Evolutionary conservation across 805 yeast species (phyloP).

Genomic region (Starmerella sp.): DNA sequence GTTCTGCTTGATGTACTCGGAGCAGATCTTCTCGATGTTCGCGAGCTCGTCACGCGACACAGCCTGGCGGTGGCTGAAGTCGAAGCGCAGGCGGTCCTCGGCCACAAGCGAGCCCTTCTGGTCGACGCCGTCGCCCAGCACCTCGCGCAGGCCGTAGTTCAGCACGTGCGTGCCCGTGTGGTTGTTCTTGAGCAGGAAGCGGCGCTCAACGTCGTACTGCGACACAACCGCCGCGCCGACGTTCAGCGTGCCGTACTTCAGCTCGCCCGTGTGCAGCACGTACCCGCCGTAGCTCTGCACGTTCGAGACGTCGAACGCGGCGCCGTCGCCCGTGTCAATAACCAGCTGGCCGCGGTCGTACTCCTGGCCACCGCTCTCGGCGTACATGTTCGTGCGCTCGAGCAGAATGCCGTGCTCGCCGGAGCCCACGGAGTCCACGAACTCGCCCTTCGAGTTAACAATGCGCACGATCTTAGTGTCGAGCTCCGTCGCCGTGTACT

Average conservation of each 20-base stretch:
- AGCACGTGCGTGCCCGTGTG: constrained; percentile 97
- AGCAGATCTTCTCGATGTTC: constrained; percentile 63
- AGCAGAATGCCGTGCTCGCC: constrained; percentile 67
- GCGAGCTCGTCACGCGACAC: constrained; percentile 58
- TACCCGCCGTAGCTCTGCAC: constrained; percentile 91
- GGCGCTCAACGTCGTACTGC: constrained; percentile 80
- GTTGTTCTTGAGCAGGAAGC: constrained; percentile 94
- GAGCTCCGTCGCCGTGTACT: constrained; percentile 55
- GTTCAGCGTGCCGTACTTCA: constrained; percentile 63
- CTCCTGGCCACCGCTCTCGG: constrained; percentile 99
- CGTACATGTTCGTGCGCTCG: constrained; percentile 89
- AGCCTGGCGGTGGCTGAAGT: constrained; percentile 87
- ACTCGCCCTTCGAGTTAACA: constrained; percentile 43
- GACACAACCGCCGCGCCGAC: constrained; percentile 68
- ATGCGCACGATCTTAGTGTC: constrained; percentile 61
- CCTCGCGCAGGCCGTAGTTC: constrained; percentile 77
- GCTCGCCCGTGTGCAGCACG: constrained; percentile 84
- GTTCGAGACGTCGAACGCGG: constrained; percentile 82
- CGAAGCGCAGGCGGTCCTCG: constrained; percentile 90
- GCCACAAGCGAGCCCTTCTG: constrained; percentile 97
- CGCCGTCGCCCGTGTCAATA: constrained; percentile 79
- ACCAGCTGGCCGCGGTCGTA: constrained; percentile 88
- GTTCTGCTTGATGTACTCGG: constrained; percentile 59
- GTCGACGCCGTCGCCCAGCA: constrained; percentile 76
- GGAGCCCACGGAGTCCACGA: constrained; percentile 36